A percentile compares a stretch with the other conserved stretches of the same genome.
Conservation (phyloP, 208 protist species). For the Crithidia brevicula region DNA sequence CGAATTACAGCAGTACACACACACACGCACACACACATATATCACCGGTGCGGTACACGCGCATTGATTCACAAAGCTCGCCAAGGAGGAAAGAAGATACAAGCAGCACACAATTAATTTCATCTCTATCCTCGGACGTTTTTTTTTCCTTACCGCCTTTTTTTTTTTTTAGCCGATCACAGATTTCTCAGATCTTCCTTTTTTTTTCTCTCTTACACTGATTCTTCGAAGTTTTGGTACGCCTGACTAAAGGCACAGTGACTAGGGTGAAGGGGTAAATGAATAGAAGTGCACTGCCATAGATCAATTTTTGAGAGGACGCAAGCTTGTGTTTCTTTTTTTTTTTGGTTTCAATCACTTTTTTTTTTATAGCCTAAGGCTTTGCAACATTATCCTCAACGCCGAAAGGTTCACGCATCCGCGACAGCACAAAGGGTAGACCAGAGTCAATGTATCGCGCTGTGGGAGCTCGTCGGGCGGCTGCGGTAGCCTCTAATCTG, state of each 20-base stretch:
- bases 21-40: too few species aligned
- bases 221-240: too few species aligned
- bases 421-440: background rate
- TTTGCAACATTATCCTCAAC: background rate
- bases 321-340: background rate
- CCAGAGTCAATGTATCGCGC: slow-evolving; percentile 22
- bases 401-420: background rate
- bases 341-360: background rate
- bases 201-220: background rate
- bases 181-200: slow-evolving; percentile 1
- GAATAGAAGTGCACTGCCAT: background rate
- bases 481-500: background rate
- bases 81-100: too few species aligned
- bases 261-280: too few species aligned
- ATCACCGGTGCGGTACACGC: too few species aligned
- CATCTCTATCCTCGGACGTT: background rate
- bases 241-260: too few species aligned
- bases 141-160: slow-evolving; percentile 7
- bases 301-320: background rate
- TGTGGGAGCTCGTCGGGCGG: slow-evolving; percentile 7
- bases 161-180: slow-evolving; percentile 8
- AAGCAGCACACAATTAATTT: too few species aligned
- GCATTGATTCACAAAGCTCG: too few species aligned
- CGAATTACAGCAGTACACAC: too few species aligned
- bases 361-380: background rate